These are phyloP conservation scores for Wickerhamiella parazyma DNA, from an alignment of 805 yeast species.

Conservation along the genomic window DNA sequence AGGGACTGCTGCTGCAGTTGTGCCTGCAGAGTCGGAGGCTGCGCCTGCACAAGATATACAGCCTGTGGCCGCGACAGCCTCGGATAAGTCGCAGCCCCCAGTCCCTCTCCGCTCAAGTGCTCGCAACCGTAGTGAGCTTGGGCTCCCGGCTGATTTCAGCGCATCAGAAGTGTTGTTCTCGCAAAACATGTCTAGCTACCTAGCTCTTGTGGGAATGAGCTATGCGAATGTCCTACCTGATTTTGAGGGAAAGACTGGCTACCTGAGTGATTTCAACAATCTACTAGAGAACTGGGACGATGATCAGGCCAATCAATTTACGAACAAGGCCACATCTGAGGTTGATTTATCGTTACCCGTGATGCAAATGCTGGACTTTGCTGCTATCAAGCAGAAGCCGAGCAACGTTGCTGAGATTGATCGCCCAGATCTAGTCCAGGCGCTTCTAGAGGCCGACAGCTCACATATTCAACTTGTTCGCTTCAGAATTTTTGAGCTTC, in stretches of 20 bases:
- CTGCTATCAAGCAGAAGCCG: slow-evolving; percentile 16
- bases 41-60: no score
- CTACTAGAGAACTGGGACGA: slow-evolving; percentile 29
- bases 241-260: slow-evolving; percentile 10
- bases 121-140: neutral
- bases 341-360: slow-evolving; percentile 19
- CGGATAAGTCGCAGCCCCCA: neutral
- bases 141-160: slow-evolving; percentile 7
- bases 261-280: slow-evolving; percentile 24
- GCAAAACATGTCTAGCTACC: slow-evolving; percentile 4
- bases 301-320: slow-evolving; percentile 22
- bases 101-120: slow-evolving; percentile 3
- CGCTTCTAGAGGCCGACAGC: slow-evolving; percentile 1
- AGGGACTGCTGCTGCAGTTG: neutral
- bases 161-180: slow-evolving; percentile 2
- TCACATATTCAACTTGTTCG: slow-evolving; percentile 31
- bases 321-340: slow-evolving; percentile 7
- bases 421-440: slow-evolving; percentile 21
- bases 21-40: neutral
- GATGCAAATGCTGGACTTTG: slow-evolving; percentile 22
- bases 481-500: slow-evolving; percentile 21
- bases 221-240: slow-evolving; percentile 6
- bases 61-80: neutral
- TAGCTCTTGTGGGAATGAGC: neutral
- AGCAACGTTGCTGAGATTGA: slow-evolving; percentile 19